phyloP scores from a whole-genome alignment of 257 asterid genomes.

The Sherardia arvensis region DNA sequence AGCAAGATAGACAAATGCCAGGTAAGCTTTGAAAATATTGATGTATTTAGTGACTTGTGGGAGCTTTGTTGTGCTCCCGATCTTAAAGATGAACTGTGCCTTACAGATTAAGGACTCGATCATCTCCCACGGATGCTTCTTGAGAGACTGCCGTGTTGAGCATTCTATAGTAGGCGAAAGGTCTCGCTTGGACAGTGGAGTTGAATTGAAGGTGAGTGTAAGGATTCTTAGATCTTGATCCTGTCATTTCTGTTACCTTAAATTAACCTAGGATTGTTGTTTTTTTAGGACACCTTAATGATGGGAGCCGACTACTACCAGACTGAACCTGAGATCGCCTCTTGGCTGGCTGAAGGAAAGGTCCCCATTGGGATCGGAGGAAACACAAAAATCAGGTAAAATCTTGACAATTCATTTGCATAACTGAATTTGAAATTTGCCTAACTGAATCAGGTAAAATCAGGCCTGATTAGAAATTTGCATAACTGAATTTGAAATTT shows the following conservation, averaged over 20 bases:
- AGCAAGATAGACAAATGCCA: constrained; percentile 77
- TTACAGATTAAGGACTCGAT: constrained; percentile 83
- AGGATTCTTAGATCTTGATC: neutral
- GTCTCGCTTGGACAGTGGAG: constrained; percentile 84
- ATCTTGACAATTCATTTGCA: too few species aligned
- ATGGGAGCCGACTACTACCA: constrained; percentile 91
- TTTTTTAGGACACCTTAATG: constrained; percentile 67
- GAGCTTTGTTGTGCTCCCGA: constrained; percentile 1
- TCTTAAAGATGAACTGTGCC: constrained; percentile 4
- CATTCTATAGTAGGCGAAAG: constrained; percentile 94
- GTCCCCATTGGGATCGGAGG: constrained; percentile 84
- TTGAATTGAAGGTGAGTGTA: constrained; percentile 61
- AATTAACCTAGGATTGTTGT: neutral
- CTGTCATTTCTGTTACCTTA: neutral
- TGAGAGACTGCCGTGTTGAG: constrained; percentile 67
- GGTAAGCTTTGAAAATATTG: constrained; percentile 31
- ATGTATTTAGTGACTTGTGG: neutral
- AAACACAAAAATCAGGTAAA: constrained; percentile 76
- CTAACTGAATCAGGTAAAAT: too few species aligned
- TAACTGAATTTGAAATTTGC: too few species aligned
- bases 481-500: too few species aligned
- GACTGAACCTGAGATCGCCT: constrained; percentile 87
- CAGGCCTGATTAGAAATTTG: too few species aligned
- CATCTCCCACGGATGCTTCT: constrained; percentile 93
- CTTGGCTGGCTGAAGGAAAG: constrained; percentile 69